Conservation (phyloP, 73 alveolate genomes). For the Durusdinium trenchii region DNA sequence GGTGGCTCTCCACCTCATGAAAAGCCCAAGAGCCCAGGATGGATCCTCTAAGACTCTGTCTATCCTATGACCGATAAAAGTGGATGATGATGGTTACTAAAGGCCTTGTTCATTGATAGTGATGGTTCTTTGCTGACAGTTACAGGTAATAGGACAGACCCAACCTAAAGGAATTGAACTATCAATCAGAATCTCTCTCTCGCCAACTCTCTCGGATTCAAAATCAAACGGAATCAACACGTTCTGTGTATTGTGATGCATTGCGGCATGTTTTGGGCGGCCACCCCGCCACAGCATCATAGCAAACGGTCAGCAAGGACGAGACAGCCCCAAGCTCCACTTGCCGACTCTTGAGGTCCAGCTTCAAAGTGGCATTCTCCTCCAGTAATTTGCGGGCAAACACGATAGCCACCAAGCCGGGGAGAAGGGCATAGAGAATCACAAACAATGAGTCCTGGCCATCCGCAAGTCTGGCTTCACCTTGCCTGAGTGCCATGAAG, state of each 20-base stretch:
- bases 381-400: background rate
- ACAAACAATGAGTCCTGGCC: background rate
- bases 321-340: background rate
- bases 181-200: background rate
- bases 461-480: background rate
- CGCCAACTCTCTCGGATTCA: background rate
- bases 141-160: background rate
- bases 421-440: no score
- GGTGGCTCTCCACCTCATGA: no score
- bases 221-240: background rate
- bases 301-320: background rate
- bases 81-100: no score
- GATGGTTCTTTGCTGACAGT: background rate
- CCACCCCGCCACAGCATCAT: background rate
- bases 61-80: no score
- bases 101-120: no score
- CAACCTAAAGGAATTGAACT: background rate
- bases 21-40: no score
- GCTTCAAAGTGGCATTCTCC: background rate
- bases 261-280: background rate
- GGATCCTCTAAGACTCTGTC: no score
- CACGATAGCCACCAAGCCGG: background rate
- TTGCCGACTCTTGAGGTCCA: background rate
- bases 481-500: background rate
- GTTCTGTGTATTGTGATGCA: background rate